These are phyloP conservation scores for Thermothielavioides terrestris DNA, from an alignment of 495 filamentous ascomycete species.

Conservation along the genomic window DNA sequence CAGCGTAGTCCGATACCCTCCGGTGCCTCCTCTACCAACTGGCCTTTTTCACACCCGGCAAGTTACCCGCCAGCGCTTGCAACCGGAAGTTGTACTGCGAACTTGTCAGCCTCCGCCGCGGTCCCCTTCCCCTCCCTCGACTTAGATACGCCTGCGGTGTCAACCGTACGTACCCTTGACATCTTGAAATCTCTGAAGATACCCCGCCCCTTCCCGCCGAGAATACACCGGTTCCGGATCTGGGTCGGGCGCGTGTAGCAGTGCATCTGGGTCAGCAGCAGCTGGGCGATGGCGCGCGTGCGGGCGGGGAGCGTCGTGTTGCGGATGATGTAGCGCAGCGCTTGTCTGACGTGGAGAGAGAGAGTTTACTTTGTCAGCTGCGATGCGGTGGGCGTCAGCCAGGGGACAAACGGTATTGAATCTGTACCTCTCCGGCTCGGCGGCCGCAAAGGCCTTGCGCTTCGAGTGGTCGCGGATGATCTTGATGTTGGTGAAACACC, in stretches of 20 bases:
- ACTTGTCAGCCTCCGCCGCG: conserved; percentile 6
- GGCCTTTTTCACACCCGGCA: conserved; percentile 92
- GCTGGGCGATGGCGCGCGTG: conserved; percentile 77
- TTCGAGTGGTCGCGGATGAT: conserved; percentile 90
- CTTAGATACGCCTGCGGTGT: conserved; percentile 33
- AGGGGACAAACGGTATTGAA: neutral
- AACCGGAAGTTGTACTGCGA: conserved; percentile 81
- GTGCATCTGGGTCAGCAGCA: conserved; percentile 91
- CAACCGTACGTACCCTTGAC: conserved; percentile 81
- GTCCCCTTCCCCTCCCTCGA: too few relatives aligned
- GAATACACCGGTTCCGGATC: conserved; percentile 85
- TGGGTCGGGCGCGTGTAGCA: conserved; percentile 86
- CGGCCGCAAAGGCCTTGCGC: conserved; percentile 78
- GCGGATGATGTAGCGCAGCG: conserved; percentile 86
- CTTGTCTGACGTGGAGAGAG: conserved; percentile 65
- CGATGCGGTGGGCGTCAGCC: neutral
- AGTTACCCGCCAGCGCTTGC: conserved; percentile 75
- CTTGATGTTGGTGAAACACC: conserved; percentile 73
- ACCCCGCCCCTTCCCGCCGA: conserved; percentile 78
- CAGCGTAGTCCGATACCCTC: neutral
- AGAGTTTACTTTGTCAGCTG: neutral
- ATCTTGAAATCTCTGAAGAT: conserved; percentile 84
- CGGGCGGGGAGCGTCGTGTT: conserved; percentile 80
- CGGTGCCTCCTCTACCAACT: conserved; percentile 60
- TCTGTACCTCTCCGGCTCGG: conserved; percentile 76